Evolutionary conservation across 163 green algal species (phyloP), one percentile per base, ranked within the genome.

Genomic region (Scenedesmus sp.): DNA sequence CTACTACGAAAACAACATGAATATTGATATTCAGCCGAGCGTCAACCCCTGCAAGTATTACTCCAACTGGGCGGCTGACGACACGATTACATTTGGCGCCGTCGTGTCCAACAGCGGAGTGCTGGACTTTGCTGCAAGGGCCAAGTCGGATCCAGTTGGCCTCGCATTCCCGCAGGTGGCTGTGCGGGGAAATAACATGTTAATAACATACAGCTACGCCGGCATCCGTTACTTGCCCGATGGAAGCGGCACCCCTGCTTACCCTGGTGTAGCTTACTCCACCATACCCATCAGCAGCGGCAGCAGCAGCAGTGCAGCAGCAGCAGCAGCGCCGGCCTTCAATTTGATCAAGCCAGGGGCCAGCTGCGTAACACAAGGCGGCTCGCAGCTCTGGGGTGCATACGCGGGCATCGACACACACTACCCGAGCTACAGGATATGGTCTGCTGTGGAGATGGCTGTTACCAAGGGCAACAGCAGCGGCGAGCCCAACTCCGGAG

Each of bases 61-160:
- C 67, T 62, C 59, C 9, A 59, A 91, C 88, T 91, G 88, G 88
- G 15, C 57, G 6, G 9, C 15, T 8, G 76, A 91, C 60, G 82
- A 91, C 79, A 66, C 26, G 5, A 67, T 91, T 9, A 88, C 88
- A 9, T 87, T 91, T 87, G 88, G 88, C 10, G 88, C 79, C 0
- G 70, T 91, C 13, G 60, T 88, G 2, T 83, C 57, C 2, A 26
- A 26, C 5, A 55, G 23, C 20, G 88, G 88, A 7, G 88, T 91
- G 55, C 6, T 91, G 23, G 88, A 91, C 10, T 91, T 66, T 64
- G 88, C 16, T 12, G 54, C 62, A 12, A 87, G 20, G 8, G 10
- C 12, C 9, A 46, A 84, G 81, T 52, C 13, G 81, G 46, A 64
- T 12, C 3, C 16, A 13, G 46, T 23, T 46, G 34, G 18, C 34